Evolutionary conservation across 768 basidiomycete genomes (phyloP), one percentile per base, ranked within the genome.

Genomic region (Tylopilus cervinicoccineus): DNA sequence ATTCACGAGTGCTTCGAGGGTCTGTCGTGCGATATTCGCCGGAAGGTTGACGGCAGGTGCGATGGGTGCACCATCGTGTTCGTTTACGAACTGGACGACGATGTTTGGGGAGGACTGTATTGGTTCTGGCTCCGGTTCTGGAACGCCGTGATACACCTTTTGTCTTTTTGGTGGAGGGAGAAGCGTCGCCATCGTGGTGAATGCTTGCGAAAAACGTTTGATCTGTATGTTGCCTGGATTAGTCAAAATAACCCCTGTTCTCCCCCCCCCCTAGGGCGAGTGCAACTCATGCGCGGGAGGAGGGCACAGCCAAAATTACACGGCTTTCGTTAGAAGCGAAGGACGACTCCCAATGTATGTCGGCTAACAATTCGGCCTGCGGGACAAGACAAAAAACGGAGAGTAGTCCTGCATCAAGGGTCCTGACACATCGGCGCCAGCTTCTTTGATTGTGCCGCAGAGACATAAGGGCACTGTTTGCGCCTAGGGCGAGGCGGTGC

Each of bases 41-140:
- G 93, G 94, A 40, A 97, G 69, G 66, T 82, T 92, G 62, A 98
- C 84, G 0, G 88, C 83, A 43, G 94, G 93, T 20, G 93, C 94
- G 19, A 98, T 73, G 4, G 82, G 70, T 48, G 74, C 71, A 0
- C 85, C 92, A 66, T 94, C 87, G 43, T 93, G 86, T 49, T 94
- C 90, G 4, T 86, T 87, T 23, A 93, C 84, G 64, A 98, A 97
- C 61, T 95, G 92, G 19, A 96, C 93, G 14, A 97, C 78, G 48
- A 98, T 72, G 53, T 84, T 84, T 0, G 84, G 81, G 2, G 82
- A 74, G 10, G 70, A 68, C 50, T 68, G 65, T 14, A 65, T 57
- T 5, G 68, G 64, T 48, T 81, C 78, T 50, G 73, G 74, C 31
- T 74, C 79, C 23, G 86, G 85, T 51, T 81, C 80, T 53, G 82